Evolutionary conservation across 345 rosid genomes (phyloP).

Genomic region (Aethionema arabicum): DNA sequence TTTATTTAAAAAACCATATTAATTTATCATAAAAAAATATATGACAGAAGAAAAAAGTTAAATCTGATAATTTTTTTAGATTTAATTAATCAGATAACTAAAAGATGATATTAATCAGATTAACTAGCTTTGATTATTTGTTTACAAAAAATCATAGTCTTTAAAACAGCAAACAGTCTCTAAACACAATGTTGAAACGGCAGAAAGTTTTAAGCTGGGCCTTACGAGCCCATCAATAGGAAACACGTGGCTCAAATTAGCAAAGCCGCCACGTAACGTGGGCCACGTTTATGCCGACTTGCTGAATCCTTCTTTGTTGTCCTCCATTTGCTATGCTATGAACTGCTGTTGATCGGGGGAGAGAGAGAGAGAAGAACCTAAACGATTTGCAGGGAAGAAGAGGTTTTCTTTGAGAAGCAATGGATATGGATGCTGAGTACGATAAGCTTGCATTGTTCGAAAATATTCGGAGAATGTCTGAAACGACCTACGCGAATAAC

Average conservation of each 20-base stretch:
- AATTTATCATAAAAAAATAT: too few species aligned
- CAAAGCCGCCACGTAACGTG: too few species aligned
- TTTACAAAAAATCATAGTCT: too few species aligned
- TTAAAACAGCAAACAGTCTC: conserved; percentile 6
- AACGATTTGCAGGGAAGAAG: conserved; percentile 17
- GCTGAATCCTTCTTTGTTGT: background rate
- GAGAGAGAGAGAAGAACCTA: conserved; percentile 4
- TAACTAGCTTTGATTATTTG: too few species aligned
- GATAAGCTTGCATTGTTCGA: conserved; percentile 73
- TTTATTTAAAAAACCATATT: too few species aligned
- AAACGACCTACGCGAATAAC: conserved; percentile 53
- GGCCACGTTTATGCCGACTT: background rate
- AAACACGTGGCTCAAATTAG: background rate
- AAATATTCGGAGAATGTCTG: conserved; percentile 74
- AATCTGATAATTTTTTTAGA: conserved; percentile 5
- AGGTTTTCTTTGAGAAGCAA: conserved; percentile 32
- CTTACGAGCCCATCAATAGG: conserved; percentile 15
- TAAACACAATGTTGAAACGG: conserved; percentile 6
- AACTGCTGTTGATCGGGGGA: background rate
- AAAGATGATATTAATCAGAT: too few species aligned
- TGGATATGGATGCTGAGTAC: conserved; percentile 69
- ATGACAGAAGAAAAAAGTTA: too few species aligned
- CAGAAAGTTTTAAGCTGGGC: conserved; percentile 4
- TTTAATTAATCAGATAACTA: too few species aligned
- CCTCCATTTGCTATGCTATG: background rate